Conservation (phyloP, 805 yeast genomes). For the Ogataea dorogensis region DNA sequence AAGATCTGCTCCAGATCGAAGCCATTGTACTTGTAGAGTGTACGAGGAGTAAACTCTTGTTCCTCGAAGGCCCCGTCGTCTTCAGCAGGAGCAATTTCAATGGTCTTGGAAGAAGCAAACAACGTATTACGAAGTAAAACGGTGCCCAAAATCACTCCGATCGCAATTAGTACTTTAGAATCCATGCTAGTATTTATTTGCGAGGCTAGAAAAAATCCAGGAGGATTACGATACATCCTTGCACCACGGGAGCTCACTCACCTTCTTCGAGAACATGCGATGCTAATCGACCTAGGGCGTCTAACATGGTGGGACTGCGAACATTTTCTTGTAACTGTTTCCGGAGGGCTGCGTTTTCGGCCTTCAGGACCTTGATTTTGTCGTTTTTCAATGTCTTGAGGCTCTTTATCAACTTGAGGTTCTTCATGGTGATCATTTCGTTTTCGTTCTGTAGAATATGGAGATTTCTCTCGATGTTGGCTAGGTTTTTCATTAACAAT, state of each 20-base stretch:
- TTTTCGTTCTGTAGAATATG: constrained; percentile 30
- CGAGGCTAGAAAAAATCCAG: constrained; percentile 4
- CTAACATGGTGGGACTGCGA: constrained; percentile 28
- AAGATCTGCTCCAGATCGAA: constrained; percentile 75
- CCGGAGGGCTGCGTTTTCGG: constrained; percentile 29
- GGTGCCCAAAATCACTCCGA: constrained; percentile 23
- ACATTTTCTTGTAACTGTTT: constrained; percentile 21
- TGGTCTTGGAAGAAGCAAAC: constrained; percentile 21
- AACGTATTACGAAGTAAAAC: constrained; percentile 24
- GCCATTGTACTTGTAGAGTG: constrained; percentile 77
- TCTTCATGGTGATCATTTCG: constrained; percentile 30
- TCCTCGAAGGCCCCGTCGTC: constrained; percentile 30
- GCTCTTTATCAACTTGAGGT: constrained; percentile 33
- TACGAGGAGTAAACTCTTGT: constrained; percentile 65
- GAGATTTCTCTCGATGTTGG: constrained; percentile 28
- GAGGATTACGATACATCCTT: constrained; percentile 6
- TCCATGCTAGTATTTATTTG: constrained; percentile 24
- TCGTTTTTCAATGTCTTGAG: constrained; percentile 31
- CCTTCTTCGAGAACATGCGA: constrained; percentile 36
- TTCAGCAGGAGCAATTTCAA: constrained; percentile 26
- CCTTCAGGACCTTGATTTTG: constrained; percentile 27
- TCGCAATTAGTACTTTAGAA: constrained; percentile 24
- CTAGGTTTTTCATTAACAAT: constrained; percentile 28
- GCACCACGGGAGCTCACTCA: constrained; percentile 13
- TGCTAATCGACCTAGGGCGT: constrained; percentile 36